Evolutionary conservation across 805 yeast species (phyloP).

Genomic region (Pichia californica): DNA sequence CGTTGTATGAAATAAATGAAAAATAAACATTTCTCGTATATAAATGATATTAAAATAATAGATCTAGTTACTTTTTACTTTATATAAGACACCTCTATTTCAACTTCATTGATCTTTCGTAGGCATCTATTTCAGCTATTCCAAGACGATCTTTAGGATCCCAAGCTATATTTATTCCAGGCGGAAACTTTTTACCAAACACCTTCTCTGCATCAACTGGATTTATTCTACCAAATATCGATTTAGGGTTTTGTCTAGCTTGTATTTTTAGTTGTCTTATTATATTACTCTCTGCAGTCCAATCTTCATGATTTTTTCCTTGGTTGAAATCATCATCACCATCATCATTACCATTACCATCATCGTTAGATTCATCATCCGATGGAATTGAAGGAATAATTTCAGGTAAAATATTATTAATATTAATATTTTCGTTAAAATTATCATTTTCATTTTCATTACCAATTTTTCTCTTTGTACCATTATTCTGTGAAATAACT

Average conservation of each 20-base stretch:
- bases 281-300: slow-evolving; percentile 1
- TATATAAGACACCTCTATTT: slow-evolving; percentile 18
- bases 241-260: slow-evolving; percentile 18
- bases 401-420: slow-evolving; percentile 2
- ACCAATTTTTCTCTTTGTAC: no score
- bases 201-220: slow-evolving; percentile 20
- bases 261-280: neutral
- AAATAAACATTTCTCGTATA: no score
- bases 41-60: no score
- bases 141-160: slow-evolving; percentile 18
- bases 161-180: slow-evolving; percentile 24
- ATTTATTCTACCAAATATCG: slow-evolving; percentile 22
- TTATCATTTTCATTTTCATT: neutral
- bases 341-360: neutral
- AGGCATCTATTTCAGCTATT: slow-evolving; percentile 22
- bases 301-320: neutral
- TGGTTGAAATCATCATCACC: neutral
- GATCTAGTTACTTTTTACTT: no score
- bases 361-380: neutral
- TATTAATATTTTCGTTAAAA: neutral
- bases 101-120: slow-evolving; percentile 26
- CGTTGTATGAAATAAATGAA: no score
- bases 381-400: neutral
- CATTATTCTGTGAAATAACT: no score
- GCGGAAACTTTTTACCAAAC: slow-evolving; percentile 19